These are phyloP conservation scores for Pedinophyceae sp. DNA, from an alignment of 139 green algal species.

Conservation along the genomic window DNA sequence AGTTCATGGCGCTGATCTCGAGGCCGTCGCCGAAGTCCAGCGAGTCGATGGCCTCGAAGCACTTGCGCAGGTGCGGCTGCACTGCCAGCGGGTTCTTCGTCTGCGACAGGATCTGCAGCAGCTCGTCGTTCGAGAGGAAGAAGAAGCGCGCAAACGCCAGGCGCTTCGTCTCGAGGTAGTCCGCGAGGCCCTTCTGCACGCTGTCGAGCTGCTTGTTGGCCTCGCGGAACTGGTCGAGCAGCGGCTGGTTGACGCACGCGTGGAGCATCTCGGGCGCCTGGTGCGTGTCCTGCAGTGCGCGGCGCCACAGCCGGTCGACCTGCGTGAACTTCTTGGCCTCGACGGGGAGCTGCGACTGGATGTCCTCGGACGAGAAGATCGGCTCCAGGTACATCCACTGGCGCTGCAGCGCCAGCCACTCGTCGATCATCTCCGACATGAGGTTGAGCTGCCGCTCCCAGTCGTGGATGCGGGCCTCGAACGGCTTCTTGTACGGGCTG, in stretches of 20 bases:
- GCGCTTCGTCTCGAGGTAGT: slow-evolving; percentile 48
- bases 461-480: slow-evolving; percentile 54
- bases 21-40: slow-evolving; percentile 50
- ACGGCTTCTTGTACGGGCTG: slow-evolving; percentile 63
- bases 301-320: slow-evolving; percentile 59
- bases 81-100: slow-evolving; percentile 27
- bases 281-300: slow-evolving; percentile 37
- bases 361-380: slow-evolving; percentile 65
- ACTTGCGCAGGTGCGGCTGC: slow-evolving; percentile 59
- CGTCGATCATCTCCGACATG: slow-evolving; percentile 55
- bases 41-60: slow-evolving; percentile 65
- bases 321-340: slow-evolving; percentile 62
- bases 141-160: slow-evolving; percentile 43
- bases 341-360: slow-evolving; percentile 65
- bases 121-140: slow-evolving; percentile 36
- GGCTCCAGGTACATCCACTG: slow-evolving; percentile 76
- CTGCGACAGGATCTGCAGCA: slow-evolving; percentile 31
- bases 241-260: slow-evolving; percentile 15
- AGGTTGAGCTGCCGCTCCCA: slow-evolving; percentile 53
- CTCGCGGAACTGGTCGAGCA: slow-evolving; percentile 14
- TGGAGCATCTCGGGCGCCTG: slow-evolving; percentile 27
- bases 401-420: slow-evolving; percentile 55
- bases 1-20: slow-evolving; percentile 58
- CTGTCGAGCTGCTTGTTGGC: slow-evolving; percentile 23
- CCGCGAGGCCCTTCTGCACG: slow-evolving; percentile 27